phyloP scores from a whole-genome alignment of 345 rosid species.

The Populus tremula region DNA sequence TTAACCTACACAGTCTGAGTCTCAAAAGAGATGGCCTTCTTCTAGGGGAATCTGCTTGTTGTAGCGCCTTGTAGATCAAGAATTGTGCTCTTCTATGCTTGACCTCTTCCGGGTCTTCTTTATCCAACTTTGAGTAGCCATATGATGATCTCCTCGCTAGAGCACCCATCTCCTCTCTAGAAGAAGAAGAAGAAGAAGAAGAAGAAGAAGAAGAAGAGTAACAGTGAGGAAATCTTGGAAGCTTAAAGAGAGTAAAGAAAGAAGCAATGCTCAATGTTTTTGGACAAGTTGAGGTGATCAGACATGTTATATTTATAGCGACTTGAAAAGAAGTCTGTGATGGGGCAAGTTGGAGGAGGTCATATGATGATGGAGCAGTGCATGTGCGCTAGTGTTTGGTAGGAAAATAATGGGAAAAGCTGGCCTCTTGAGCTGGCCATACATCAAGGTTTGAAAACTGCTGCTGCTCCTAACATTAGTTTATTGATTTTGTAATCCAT shows the following conservation, averaged over 20 bases:
- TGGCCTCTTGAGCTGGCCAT: background rate
- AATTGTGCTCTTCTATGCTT: slow-evolving; percentile 65
- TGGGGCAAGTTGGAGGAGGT: background rate
- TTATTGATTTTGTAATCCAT: background rate
- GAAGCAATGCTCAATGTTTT: background rate
- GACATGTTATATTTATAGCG: slow-evolving; percentile 35
- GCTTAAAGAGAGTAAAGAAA: background rate
- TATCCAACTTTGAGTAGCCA: slow-evolving; percentile 56
- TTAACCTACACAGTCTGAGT: slow-evolving; percentile 48
- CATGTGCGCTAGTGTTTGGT: slow-evolving; percentile 38
- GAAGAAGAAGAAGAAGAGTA: background rate
- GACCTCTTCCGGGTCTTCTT: slow-evolving; percentile 69
- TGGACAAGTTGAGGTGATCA: background rate
- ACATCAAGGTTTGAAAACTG: slow-evolving; percentile 1
- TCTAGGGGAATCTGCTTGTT: slow-evolving; percentile 42
- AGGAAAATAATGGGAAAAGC: slow-evolving; percentile 10
- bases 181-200: background rate
- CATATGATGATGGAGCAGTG: slow-evolving; percentile 31
- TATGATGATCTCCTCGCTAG: slow-evolving; percentile 29
- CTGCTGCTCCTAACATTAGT: background rate
- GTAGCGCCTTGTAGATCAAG: slow-evolving; percentile 69
- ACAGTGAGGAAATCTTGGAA: background rate
- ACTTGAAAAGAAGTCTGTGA: background rate
- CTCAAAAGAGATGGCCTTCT: slow-evolving; percentile 43
- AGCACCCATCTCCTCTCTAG: slow-evolving; percentile 30